Base-by-base conservation (phyloP, 2,329 filamentous ascomycete species). In the Chaetomium sp. region DNA sequence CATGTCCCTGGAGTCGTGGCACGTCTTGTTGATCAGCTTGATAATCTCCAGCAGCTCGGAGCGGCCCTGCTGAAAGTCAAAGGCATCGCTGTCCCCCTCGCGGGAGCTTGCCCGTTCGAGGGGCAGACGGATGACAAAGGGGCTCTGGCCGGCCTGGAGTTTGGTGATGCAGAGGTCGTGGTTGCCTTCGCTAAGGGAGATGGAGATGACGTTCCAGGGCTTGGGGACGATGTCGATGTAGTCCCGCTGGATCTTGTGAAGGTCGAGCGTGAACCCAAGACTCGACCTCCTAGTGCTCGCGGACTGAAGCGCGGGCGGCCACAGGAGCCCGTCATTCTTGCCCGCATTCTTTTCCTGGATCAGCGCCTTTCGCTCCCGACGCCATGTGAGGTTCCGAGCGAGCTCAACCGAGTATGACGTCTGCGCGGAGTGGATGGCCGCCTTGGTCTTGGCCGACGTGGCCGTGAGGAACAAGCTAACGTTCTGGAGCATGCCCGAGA, bases 91-190 rank as follows among this genome's bases (percentile, higher is more conserved):
- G 65, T 95, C 92, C 33, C 88, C 85, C 69, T 95, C 92, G 25
- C 93, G 88, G 0, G 89, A 91, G 69, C 88, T 91, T 61, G 94
- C 91, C 50, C 94, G 84, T 70, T 91, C 89, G 27, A 99, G 85
- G 0, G 95, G 95, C 25, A 99, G 81, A 6, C 93, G 89, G 58
- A 99, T 81, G 60, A 97, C 87, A 72, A 99, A 96, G 0, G 95
- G 95, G 29, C 85, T 87, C 58, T 90, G 85, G 1, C 87, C 87
- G 10, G 87, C 83, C 68, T 91, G 88, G 38, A 97, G 87, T 71
- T 92, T 92, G n/a, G 92, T 93, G 67, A 98, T 88, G 70, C 91
- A 93, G 4, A 99, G 84, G 73, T 98, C 95, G 62, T 92, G 90
- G 47, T 84, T 85, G 70, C 89, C 89, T 60, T 96, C 91, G 72